Evolutionary conservation across 2,329 filamentous ascomycete species (phyloP), one percentile per base, ranked within the genome.

Genomic region (Trichoderma brevicompactum): DNA sequence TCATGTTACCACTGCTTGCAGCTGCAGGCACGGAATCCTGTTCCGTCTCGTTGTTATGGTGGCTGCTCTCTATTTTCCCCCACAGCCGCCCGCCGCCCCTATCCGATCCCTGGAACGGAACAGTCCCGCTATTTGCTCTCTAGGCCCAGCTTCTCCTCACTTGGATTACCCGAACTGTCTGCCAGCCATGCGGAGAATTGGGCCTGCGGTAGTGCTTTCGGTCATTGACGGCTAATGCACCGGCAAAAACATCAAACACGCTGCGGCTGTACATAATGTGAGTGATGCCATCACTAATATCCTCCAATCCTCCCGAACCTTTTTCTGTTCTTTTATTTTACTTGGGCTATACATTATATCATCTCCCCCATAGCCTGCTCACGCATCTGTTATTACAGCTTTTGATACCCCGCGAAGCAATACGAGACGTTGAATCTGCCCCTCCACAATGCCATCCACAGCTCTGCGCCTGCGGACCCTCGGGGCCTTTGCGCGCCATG

Each of bases 401-500:
- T 41, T 23, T 62, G 38, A 43, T 48, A 38, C 61, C 43, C 61
- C 43, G 38, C 34, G 34, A 49, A 19, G 19, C 49, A 38, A n/a
- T 36, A 7, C 44, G 17, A 19, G 28, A 59, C 40, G 6, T 5
- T 10, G n/a, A 46, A 17, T 43, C 32, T 43, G 5, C 62, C 53
- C 54, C 52, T 41, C 62, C 76, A 72, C 71, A 40, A 86, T 87
- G 84, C 78, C 82, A 72, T 85, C 83, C 17, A 73, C 81, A 68
- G 54, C 46, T 56, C 72, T 84, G 63, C 82, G 80, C 68, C 78
- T 84, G 78, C 79, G 80, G 72, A 82, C 82, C 59, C 74, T 86
- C 65, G 78, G 82, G 73, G 83, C 83, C 36, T 84, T 85, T 72
- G 81, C 82, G 74, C 83, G 81, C 68, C 78, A 85, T 77, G 82